Base-by-base conservation (phyloP, 495 filamentous ascomycete genomes). In the Chaetomium tenue region DNA sequence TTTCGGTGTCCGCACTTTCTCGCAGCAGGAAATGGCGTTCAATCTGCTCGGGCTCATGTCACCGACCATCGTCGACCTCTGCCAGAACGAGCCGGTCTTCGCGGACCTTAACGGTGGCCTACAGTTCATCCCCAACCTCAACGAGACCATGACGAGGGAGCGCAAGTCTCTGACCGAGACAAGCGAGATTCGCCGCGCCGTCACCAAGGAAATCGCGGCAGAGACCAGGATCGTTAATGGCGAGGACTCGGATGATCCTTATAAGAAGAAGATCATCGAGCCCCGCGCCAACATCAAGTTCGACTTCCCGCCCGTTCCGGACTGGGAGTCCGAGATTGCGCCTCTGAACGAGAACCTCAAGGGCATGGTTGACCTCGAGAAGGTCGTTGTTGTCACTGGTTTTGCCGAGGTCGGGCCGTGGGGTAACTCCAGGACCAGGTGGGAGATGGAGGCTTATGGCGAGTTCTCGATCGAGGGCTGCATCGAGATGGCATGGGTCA, bases 401-500 rank as follows among this genome's bases (percentile, higher is more conserved):
- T 99, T 98, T 75, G 84, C 95, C 40, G 94, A 99, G 75, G 87
- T 98, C 65, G 93, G 95, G 18, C 94, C 94, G 2, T 98, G 94
- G 95, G 94, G 94, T 79, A 99, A 97, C 79, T 91, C 95, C 1
- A 87, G 95, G 63, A 99, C 94, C 42, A 87, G 94, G 40, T 99
- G 94, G 94, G 92, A 99, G 78, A 99, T 98, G 93, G 94, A 99
- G 77, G 92, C 95, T 13, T 86, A 92, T 68, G 94, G 94, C 69
- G 83, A 95, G 71, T 99, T 99, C 81, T 98, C 95, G 20, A 87
- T 98, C 20, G 94, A 98, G 77, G 94, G 94, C 20, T 98, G 94
- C 72, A 89, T 99, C 63, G 94, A 99, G 77, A 98, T 99, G 94
- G 92, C 94, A 37, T 99, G 94, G 94, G 91, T 99, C 73, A 99